phyloP scores from a whole-genome alignment of 2,329 filamentous ascomycete genomes.

The Bimuria novae-zelandiae region DNA sequence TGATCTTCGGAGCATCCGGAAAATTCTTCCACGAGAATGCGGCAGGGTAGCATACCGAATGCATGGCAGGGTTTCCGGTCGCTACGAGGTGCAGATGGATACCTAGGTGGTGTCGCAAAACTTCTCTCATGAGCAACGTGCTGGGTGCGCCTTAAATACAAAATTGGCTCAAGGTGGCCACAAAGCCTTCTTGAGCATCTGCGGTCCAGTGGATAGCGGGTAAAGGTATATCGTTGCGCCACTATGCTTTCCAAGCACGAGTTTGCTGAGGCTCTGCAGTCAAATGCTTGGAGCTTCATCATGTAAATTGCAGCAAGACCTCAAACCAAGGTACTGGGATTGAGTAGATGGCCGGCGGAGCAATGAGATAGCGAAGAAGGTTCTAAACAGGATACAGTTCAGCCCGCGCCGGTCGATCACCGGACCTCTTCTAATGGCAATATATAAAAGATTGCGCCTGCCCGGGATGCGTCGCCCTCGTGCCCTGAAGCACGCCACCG shows the following conservation, averaged over 20 bases:
- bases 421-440: slow-evolving; percentile 2
- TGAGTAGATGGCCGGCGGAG: slow-evolving; percentile 10
- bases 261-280: slow-evolving; percentile 8
- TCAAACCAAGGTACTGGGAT: slow-evolving; percentile 22
- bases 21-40: not conserved
- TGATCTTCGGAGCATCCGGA: not conserved
- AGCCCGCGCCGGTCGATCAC: slow-evolving; percentile 9
- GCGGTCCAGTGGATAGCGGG: slow-evolving; percentile 19
- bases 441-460: slow-evolving; percentile 9
- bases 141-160: slow-evolving; percentile 23
- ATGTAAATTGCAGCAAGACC: slow-evolving; percentile 12
- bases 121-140: no score
- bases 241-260: slow-evolving; percentile 10
- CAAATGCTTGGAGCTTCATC: slow-evolving; percentile 11
- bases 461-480: not conserved
- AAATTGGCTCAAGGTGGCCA: slow-evolving; percentile 8
- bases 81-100: no score
- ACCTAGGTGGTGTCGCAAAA: no score
- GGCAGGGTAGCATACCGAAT: not conserved
- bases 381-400: slow-evolving; percentile 9
- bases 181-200: slow-evolving; percentile 2
- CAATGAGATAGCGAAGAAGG: slow-evolving; percentile 9
- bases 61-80: no score
- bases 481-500: no score
- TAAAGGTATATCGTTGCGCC: slow-evolving; percentile 22